Base-by-base conservation (phyloP, 257 asterid species). In the Nyctanthes arbortristis region DNA sequence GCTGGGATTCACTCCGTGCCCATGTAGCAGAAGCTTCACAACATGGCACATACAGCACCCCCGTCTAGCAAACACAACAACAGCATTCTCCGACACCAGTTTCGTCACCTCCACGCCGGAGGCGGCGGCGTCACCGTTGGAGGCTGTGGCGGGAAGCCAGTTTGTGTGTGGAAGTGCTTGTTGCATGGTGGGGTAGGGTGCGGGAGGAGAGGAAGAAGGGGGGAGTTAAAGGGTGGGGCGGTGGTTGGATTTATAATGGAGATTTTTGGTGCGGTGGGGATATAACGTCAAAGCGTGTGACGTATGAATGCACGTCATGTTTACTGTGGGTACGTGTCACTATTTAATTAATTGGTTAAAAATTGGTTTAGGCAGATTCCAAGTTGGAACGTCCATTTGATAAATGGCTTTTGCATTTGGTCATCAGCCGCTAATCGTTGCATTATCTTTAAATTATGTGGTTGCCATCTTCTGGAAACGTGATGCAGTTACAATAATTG, bases 1-100 rank as follows among this genome's bases (percentile, higher is more conserved):
- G 0, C 69, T 66, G 0, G 98, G 98, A 63, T 82, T 88, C 6
- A 83, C 92, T 0, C 96, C 98, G 11, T 82, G 90, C 1, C 96
- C 90, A 6, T 79, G 78, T 4, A 92, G 79, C 68, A 92, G 18
- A 14, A 74, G 89, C 88, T 77, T 79, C 54, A 86, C 80, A 35
- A 87, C 96, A 78, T 81, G 85, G 79, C 96, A 88, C 96, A 92
- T 89, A 76, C 95, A 88, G 75, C 98, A 92, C 0, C 88, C 96
- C 27, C 77, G 63, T 78, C 82, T 68, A 0, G 88, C 91, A n/a
- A 89, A 68, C 33, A 85, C 88, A 29, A 82, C 84, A 76, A 89
- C 89, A n/a, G 96, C 88, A 65, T 83, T 88, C 22, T 92, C 97
- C 28, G 82, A 67, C 72, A 87, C 83, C 75, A 79, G 10, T 69